Percentiles rank a stretch among this genome's conserved stretches.
Evolutionary conservation across 768 basidiomycete genomes (phyloP).

Genomic region (Russula foetens): DNA sequence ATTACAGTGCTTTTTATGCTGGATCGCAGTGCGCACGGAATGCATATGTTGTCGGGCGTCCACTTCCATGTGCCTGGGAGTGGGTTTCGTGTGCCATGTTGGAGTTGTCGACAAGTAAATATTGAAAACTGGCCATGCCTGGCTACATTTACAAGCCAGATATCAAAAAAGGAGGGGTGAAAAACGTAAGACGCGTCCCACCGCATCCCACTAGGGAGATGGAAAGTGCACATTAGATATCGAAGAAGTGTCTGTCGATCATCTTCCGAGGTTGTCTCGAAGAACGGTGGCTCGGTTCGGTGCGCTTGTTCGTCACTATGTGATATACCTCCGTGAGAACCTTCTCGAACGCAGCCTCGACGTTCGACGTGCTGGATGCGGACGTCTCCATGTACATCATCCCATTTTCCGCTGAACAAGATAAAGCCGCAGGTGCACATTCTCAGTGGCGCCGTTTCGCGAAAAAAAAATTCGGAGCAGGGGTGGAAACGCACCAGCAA

Average conservation of each 20-base stretch:
- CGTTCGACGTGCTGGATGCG: slow-evolving; percentile 97
- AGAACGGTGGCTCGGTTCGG: slow-evolving; percentile 53
- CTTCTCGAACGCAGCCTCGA: slow-evolving; percentile 94
- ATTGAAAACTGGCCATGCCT: neutral
- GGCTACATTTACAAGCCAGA: neutral
- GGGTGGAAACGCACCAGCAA: slow-evolving; percentile 53
- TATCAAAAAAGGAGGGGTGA: neutral
- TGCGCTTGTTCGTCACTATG: slow-evolving; percentile 90
- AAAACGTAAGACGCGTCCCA: neutral
- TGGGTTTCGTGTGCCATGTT: too few species aligned
- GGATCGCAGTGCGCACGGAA: too few species aligned
- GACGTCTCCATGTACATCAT: slow-evolving; percentile 98
- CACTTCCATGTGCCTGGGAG: too few species aligned
- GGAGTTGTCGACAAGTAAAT: neutral
- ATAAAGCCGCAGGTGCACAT: neutral
- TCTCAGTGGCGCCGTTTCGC: neutral
- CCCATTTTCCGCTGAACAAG: slow-evolving; percentile 61
- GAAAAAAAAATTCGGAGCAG: too few species aligned
- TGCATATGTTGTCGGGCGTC: too few species aligned
- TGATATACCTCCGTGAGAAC: slow-evolving; percentile 96
- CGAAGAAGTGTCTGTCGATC: slow-evolving; percentile 1
- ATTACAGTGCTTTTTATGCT: too few species aligned
- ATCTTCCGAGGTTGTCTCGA: neutral
- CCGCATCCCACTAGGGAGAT: neutral
- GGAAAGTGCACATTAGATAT: neutral